Conservation (phyloP, 2,329 filamentous ascomycete species). For the Ceratocystis lukuohia region DNA sequence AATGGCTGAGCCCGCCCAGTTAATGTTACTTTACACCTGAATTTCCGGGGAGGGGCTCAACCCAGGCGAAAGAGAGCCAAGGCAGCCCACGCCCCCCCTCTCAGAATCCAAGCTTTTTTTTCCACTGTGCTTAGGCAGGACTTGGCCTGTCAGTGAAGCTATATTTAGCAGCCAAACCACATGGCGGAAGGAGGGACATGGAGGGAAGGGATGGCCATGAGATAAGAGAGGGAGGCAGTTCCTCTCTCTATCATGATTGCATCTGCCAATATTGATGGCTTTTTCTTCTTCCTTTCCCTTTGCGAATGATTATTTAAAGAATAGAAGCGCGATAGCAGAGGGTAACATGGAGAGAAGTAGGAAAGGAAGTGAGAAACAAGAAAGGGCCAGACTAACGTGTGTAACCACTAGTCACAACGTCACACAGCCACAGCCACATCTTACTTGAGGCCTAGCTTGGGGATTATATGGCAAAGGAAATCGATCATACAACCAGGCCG, state of each 20-base stretch:
- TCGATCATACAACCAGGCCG: too few species aligned
- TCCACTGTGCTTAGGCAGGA: neutral
- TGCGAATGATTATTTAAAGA: neutral
- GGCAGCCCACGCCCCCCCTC: neutral
- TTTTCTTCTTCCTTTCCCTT: neutral
- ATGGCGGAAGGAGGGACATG: neutral
- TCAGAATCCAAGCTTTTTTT: neutral
- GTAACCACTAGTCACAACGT: neutral
- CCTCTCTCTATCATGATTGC: too few species aligned
- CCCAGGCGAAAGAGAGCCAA: neutral
- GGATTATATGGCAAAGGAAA: too few species aligned
- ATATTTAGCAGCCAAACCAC: neutral
- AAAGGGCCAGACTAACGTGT: neutral
- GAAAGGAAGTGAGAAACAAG: neutral
- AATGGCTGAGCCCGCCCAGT: neutral
- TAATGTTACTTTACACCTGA: neutral
- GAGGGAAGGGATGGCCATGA: neutral
- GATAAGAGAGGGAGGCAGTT: too few species aligned
- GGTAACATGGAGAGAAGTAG: neutral
- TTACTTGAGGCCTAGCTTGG: too few species aligned
- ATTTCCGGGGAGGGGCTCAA: neutral
- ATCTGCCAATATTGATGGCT: too few species aligned
- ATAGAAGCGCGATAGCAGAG: too few species aligned
- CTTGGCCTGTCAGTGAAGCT: neutral
- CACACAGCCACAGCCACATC: neutral